Base-by-base conservation (phyloP, 2,329 filamentous ascomycete genomes). In the Phialophora chinensis region DNA sequence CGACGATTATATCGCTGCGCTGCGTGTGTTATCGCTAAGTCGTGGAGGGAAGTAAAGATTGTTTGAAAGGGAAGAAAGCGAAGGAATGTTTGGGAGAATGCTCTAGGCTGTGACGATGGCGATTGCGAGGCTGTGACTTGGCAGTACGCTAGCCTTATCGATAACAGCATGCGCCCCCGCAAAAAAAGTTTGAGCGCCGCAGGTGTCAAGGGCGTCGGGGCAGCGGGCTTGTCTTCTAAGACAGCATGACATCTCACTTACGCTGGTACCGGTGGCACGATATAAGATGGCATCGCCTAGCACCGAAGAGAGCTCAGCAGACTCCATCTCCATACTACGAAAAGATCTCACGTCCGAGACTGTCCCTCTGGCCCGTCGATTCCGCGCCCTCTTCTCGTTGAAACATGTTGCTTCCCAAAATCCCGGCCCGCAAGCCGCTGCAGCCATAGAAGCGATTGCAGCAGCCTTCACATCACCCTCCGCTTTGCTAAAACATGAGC, bases 311-410 rank as follows among this genome's bases (percentile, higher is more conserved):
- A 25, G n/a, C 25, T 31, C 53, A n/a, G n/a, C 29, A 20, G 53
- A 55, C 29, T 81, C 81, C 7, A 76, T 85, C 67, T 69, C 76
- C 52, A 74, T 77, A 38, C 78, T 83, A 44, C 90, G 92, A 75
- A 86, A 90, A 75, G 91, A 90, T 66, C 88, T 99, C 67, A 89
- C 86, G 74, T 90, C 91, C 57, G 95, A 98, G 82, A 81, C 86
- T 14, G 90, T 91, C 69, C 88, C 93, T 54, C 90, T 99, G 62
- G 90, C 93, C 47, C 85, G 92, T 70, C 92, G 95, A 70, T 99
- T 98, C 81, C 92, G 95, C 74, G 94, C 95, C 52, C 91, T 99
- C 73, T 99, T 99, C 83, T 97, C 94, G 20, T 88, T 99, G 67
- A 99, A 99, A 83, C 91, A 98, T 78, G 83, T 98, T 67, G 94